Base-by-base conservation (phyloP, 2,329 filamentous ascomycete genomes). In the Beauveria sp. region DNA sequence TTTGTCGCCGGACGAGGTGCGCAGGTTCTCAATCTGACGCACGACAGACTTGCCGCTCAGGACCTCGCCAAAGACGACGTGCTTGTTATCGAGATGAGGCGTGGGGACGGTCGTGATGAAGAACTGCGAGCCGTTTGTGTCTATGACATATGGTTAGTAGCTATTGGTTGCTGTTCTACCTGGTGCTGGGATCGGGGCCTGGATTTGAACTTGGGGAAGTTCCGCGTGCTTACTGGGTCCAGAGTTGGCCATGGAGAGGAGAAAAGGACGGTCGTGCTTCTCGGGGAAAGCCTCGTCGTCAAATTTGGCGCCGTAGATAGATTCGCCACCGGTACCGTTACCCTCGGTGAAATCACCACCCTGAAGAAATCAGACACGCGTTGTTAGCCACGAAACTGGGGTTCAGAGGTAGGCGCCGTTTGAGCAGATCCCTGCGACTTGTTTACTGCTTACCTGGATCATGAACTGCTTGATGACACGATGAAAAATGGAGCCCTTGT, bases 381-480 rank as follows among this genome's bases (percentile, higher is more conserved):
- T n/a, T 6, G 54, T 59, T 41, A 62, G 55, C 34, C 47, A 43
- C 18, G 26, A 34, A 20, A 37, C 47, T 20, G 26, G 24, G 37
- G 37, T 24, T 37, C 26, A 26, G n/a, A n/a, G 16, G 20, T 6
- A 28, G 48, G 16, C 9, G 22, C 28, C 50, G 50, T 55, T 37
- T 53, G 48, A 37, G 34, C 20, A 30, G 37, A 24, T 28, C 34
- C 34, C 12, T 37, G 14, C 34, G 14, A 16, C 12, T 16, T 37
- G 14, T 5, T 14, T 2, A n/a, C n/a, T n/a, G 47, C 64, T 22
- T 61, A 70, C 69, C 70, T 76, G 74, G 71, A 97, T 94, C 93
- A 99, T 97, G 78, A 99, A 99, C 70, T 90, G 85, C 82, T 97
- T 97, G 80, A 99, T 99, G 66, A 99, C 90, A 56, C 93, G 90